These are phyloP conservation scores for Verticillium nubilum DNA, from an alignment of 2,329 filamentous ascomycete genomes.

Conservation along the genomic window DNA sequence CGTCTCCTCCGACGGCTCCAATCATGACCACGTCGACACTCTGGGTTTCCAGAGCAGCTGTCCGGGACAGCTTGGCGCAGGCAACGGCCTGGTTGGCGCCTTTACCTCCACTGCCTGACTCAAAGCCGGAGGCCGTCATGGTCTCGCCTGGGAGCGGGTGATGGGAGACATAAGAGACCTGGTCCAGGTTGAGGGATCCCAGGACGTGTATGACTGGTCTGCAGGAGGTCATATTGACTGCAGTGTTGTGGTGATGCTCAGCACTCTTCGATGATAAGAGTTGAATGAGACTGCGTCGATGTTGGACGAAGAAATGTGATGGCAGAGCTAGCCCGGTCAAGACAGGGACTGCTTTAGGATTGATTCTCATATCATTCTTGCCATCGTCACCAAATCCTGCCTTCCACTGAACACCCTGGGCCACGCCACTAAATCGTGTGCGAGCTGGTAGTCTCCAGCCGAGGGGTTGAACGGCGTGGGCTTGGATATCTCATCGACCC, in stretches of 20 bases:
- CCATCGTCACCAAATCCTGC: no score
- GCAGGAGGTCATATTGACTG: background rate
- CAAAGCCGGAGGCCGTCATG: slow-evolving; percentile 58
- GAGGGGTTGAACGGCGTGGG: no score
- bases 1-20: slow-evolving; percentile 50
- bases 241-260: background rate
- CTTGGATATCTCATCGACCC: no score
- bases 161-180: slow-evolving; percentile 62
- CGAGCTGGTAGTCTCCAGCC: no score
- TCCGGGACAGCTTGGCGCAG: slow-evolving; percentile 52
- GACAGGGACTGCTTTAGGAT: no score
- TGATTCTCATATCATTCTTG: no score
- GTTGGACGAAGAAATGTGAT: background rate
- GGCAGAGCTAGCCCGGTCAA: background rate
- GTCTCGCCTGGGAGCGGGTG: slow-evolving; percentile 67
- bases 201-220: slow-evolving; percentile 54
- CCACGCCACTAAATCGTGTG: no score
- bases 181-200: slow-evolving; percentile 69
- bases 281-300: background rate
- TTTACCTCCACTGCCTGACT: slow-evolving; percentile 53
- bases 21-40: slow-evolving; percentile 46
- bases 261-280: background rate
- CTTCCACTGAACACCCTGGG: no score
- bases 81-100: slow-evolving; percentile 72
- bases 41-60: slow-evolving; percentile 2